Percentiles rank a stretch among this genome's conserved stretches.
Evolutionary conservation across 2,329 filamentous ascomycete genomes (phyloP).

Genomic region (Diplocarpon rosae): DNA sequence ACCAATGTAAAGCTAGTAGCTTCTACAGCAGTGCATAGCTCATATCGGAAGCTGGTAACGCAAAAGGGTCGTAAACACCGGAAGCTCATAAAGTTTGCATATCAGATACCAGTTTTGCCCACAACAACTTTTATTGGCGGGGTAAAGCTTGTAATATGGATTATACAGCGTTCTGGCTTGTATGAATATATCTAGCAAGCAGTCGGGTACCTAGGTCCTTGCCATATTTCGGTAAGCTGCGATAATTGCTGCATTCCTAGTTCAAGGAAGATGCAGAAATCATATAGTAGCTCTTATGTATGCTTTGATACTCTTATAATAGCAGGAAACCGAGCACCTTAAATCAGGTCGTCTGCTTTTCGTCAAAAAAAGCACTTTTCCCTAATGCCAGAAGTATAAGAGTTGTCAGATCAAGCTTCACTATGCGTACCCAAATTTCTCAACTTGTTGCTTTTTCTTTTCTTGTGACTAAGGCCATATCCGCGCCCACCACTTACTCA

Average conservation of each 20-base stretch:
- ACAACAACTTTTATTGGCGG: neutral
- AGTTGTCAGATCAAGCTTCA: neutral
- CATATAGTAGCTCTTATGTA: too few species aligned
- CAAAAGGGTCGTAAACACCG: neutral
- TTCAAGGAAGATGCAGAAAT: too few species aligned
- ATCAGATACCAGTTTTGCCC: too few species aligned
- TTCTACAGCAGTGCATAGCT: too few species aligned
- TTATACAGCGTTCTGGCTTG: neutral
- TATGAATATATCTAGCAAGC: too few species aligned
- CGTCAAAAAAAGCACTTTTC: neutral
- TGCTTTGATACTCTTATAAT: too few species aligned
- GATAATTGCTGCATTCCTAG: too few species aligned
- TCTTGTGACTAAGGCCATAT: slow-evolving; percentile 5
- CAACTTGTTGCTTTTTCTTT: slow-evolving; percentile 5
- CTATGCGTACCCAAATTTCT: slow-evolving; percentile 17
- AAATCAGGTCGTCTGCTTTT: too few species aligned
- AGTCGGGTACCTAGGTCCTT: too few species aligned
- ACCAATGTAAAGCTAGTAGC: too few species aligned
- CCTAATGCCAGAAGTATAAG: neutral
- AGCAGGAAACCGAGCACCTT: too few species aligned
- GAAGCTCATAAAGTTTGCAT: neutral
- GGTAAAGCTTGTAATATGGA: neutral
- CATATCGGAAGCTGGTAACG: neutral
- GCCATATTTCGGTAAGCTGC: too few species aligned
- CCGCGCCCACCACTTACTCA: slow-evolving; percentile 8